A percentile compares a stretch with the other conserved stretches of the same genome.
phyloP scores from a whole-genome alignment of 225 moss, liverwort and hornwort genomes.

The Straminergon stramineum region DNA sequence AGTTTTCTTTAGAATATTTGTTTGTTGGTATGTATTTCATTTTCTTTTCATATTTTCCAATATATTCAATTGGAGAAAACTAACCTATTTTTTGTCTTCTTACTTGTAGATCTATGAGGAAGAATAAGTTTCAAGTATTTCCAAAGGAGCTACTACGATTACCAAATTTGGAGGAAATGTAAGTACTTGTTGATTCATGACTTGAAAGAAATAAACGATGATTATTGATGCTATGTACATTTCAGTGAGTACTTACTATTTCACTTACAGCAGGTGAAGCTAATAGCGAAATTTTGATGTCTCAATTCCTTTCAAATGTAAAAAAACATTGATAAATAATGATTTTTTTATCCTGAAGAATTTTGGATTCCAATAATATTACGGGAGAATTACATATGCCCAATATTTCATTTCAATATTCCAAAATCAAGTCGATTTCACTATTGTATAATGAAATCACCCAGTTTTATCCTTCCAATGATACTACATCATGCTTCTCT shows the following conservation, averaged over 20 bases:
- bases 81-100: not conserved
- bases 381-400: too few species aligned
- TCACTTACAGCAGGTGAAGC: not conserved
- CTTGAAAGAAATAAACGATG: too few species aligned
- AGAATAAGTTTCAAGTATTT: not conserved
- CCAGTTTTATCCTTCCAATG: too few species aligned
- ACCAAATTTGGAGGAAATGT: not conserved
- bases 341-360: not conserved
- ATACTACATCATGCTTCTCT: not conserved
- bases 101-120: not conserved
- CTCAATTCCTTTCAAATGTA: not conserved
- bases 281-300: not conserved
- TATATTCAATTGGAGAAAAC: not conserved
- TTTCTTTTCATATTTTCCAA: not conserved
- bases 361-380: too few species aligned
- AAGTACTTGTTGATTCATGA: not conserved
- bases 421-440: too few species aligned
- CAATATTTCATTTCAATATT: too few species aligned
- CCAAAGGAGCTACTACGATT: not conserved
- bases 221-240: not conserved
- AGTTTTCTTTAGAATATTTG: not conserved
- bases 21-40: not conserved
- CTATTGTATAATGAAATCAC: too few species aligned
- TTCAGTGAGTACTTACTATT: fast-evolving
- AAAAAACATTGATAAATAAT: not conserved